Evolutionary conservation across 2,329 filamentous ascomycete species (phyloP), one percentile per base, ranked within the genome.

Genomic region (Sclerotinia nivalis): DNA sequence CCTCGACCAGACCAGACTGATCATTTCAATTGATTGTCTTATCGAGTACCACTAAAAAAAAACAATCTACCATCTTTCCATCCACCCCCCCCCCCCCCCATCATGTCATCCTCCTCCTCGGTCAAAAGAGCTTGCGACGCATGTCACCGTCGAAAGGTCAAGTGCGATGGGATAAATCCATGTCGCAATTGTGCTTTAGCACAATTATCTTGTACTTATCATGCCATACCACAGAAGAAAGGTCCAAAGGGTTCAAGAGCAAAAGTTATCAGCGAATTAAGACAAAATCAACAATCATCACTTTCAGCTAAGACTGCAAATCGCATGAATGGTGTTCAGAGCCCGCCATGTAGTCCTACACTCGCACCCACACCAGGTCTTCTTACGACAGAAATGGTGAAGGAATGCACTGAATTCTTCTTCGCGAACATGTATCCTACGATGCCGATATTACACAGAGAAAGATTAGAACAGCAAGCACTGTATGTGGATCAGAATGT

Each of bases 201-300:
- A 9, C 85, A 88, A 76, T 83, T 92, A 25, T 83, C 85, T 18
- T 93, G 90, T 83, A 92, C 89, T 43, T 93, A 92, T 84, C 89
- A 91, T 81, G 88, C 89, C 47, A 88, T 92, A 49, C 89, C 89
- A 1, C 90, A 91, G 81, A 92, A 92, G 82, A 92, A 92, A 79
- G 90, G 90, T 1, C 90, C 90, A 56, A 92, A 92, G 80, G 90
- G 90, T 73, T 91, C 88, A 45, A 83, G 89, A 71, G 91, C 91
- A 65, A 93, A 92, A 79, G 89, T 93, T 70, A 91, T 93, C 79
- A 91, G 89, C 76, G 89, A 92, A 77, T 79, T 93, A 71, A 86
- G 90, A 73, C 88, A 90, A 76, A 90, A 84, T 0, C 89, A 92
- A 76, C 87, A 89, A 77, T 88, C 87, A 25, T 89, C 86, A 71